Evolutionary conservation across 306 rosid genomes (phyloP).

Genomic region (Echinosophora koreensis): DNA sequence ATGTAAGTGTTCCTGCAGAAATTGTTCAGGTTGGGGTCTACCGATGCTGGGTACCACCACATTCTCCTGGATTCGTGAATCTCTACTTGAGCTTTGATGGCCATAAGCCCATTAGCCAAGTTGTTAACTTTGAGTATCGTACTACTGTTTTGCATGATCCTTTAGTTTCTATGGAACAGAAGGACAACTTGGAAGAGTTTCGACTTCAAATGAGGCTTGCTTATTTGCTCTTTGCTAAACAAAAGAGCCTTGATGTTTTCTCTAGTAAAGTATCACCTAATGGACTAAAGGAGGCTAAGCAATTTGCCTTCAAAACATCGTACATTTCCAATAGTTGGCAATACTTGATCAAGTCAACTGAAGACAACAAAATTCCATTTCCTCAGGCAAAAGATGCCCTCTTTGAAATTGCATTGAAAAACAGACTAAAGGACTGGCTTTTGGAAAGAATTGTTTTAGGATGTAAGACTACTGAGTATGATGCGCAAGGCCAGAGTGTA

Average conservation of each 20-base stretch:
- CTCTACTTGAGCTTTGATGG: constrained; percentile 83
- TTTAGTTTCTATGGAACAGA: constrained; percentile 56
- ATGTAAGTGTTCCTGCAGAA: constrained; percentile 65
- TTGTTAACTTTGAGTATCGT: constrained; percentile 81
- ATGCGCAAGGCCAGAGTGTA: constrained; percentile 86
- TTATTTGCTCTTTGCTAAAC: constrained; percentile 71
- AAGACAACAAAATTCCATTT: constrained; percentile 58
- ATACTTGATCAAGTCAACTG: constrained; percentile 61
- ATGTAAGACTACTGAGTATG: constrained; percentile 69
- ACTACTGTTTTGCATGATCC: constrained; percentile 61
- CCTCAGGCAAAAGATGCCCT: constrained; percentile 74
- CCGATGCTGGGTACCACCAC: constrained; percentile 76
- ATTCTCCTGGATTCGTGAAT: constrained; percentile 67
- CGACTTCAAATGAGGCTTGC: constrained; percentile 79
- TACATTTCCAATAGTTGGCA: constrained; percentile 71
- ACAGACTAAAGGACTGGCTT: constrained; percentile 85
- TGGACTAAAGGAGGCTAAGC: constrained; percentile 70
- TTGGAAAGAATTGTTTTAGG: constrained; percentile 77
- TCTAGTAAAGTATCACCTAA: constrained; percentile 62
- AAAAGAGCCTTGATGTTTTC: constrained; percentile 62
- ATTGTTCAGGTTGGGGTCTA: constrained; percentile 87
- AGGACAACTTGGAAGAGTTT: constrained; percentile 66
- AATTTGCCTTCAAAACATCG: constrained; percentile 66
- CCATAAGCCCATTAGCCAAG: constrained; percentile 88
- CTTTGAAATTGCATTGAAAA: constrained; percentile 68